phyloP scores from a whole-genome alignment of 345 rosid species.

The Eucalyptus polyanthemos region DNA sequence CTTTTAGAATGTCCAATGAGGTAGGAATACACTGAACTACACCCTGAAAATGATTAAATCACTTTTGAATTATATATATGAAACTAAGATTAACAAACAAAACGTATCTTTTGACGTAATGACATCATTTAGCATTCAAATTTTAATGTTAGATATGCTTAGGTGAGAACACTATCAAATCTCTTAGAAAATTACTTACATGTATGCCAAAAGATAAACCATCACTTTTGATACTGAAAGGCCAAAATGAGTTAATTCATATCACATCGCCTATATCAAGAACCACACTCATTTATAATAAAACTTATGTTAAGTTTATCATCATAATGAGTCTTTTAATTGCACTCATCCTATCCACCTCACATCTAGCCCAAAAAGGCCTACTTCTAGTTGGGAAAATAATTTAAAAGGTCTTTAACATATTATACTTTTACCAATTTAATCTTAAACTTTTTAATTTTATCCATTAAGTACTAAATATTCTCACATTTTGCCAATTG shows the following conservation, averaged over 20 bases:
- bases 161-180: background rate
- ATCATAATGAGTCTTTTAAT: background rate
- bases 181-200: background rate
- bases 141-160: background rate
- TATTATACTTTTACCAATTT: no score
- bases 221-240: fast-evolving
- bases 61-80: background rate
- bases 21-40: background rate
- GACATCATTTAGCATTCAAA: background rate
- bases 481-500: no score
- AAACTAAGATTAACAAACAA: background rate
- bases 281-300: background rate
- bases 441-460: no score
- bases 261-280: background rate
- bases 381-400: no score
- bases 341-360: background rate
- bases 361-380: no score
- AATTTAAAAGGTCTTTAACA: fast-evolving
- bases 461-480: no score
- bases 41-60: background rate
- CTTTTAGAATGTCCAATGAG: background rate
- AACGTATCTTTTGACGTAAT: background rate
- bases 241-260: background rate
- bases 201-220: background rate
- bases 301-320: background rate